Base-by-base conservation (phyloP, 208 protist species). In the Trypanosoma conorhini region DNA sequence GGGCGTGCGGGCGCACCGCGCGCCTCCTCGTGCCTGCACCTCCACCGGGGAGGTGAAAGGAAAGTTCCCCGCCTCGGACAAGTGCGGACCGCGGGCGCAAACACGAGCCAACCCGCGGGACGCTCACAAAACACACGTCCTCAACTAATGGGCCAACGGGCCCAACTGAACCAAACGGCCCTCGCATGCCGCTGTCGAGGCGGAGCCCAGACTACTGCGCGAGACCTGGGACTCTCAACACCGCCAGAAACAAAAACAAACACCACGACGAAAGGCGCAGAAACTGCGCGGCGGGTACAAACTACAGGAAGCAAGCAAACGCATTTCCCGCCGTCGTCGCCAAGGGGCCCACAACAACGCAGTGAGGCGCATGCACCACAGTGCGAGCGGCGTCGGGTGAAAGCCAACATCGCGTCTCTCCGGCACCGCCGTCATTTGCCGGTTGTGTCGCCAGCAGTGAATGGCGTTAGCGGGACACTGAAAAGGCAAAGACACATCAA, bases 11-110 rank as follows among this genome's bases (percentile, higher is more conserved):
- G 2, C 12, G 50, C 17, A 2, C 22, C 28, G 28, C 31, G 3
- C 26, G 9, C 26, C 15, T 28, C 33, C 28, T 15, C 35, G 0
- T 46, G 42, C 42, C 42, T 46, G 42, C 42, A 13, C 42, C 42
- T 46, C 31, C 62, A 63, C 9, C n/a, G 46, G n/a, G 42, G 62
- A 73, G 61, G 42, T 30, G 9, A 28, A 74, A 52, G 22, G 42
- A 54, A 35, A 67, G 50, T 46, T 12, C 9, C 1, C 42, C 42
- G 3, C 42, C 42, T 19, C 42, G 42, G 8, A 3, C 42, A 46
- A 46, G 33, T 46, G 15, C 8, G 42, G 42, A 12, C 8, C 38
- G 12, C 38, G 42, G 15, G 42, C 15, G 42, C 42, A 46, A 19
- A 10, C 42, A 46, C 8, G 17, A 38, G 33, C 33, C 8, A 19